These are phyloP conservation scores for Xylaria sp. DNA, from an alignment of 2,329 filamentous ascomycete genomes.

Conservation along the genomic window DNA sequence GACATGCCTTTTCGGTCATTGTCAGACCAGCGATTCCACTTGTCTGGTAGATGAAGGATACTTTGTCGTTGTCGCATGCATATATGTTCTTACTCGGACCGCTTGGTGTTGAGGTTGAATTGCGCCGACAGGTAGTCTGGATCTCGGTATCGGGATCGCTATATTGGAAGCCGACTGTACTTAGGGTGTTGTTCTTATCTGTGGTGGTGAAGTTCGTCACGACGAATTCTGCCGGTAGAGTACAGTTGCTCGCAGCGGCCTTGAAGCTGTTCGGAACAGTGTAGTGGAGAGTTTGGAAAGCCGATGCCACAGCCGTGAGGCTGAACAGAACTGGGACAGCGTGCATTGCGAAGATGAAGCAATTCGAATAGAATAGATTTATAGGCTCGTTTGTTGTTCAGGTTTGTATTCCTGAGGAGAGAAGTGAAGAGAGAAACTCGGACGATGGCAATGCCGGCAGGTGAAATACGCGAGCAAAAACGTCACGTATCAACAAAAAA, in stretches of 20 bases:
- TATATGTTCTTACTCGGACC: slow-evolving; percentile 43
- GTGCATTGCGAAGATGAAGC: slow-evolving; percentile 39
- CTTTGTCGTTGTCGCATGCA: slow-evolving; percentile 43
- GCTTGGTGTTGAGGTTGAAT: slow-evolving; percentile 44
- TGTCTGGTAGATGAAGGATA: slow-evolving; percentile 49
- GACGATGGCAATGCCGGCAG: background rate
- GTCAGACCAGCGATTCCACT: slow-evolving; percentile 45
- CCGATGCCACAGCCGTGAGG: slow-evolving; percentile 41
- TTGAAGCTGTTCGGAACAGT: slow-evolving; percentile 41
- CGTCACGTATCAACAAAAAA: background rate
- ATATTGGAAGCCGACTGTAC: slow-evolving; percentile 45
- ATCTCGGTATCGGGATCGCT: slow-evolving; percentile 45
- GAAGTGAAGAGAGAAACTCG: background rate
- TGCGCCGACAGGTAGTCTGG: slow-evolving; percentile 44
- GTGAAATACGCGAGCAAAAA: background rate
- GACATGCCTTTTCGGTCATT: slow-evolving; percentile 46
- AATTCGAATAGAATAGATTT: background rate
- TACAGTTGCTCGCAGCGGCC: slow-evolving; percentile 40
- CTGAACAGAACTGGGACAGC: slow-evolving; percentile 36
- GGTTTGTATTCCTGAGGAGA: background rate
- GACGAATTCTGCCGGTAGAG: slow-evolving; percentile 43
- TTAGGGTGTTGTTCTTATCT: slow-evolving; percentile 39
- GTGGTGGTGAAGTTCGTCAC: slow-evolving; percentile 45
- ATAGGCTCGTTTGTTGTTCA: background rate
- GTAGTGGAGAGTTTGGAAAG: slow-evolving; percentile 45